Evolutionary conservation across 116 monocot genomes (phyloP), one percentile per base, ranked within the genome.

Genomic region (Iris pallida): DNA sequence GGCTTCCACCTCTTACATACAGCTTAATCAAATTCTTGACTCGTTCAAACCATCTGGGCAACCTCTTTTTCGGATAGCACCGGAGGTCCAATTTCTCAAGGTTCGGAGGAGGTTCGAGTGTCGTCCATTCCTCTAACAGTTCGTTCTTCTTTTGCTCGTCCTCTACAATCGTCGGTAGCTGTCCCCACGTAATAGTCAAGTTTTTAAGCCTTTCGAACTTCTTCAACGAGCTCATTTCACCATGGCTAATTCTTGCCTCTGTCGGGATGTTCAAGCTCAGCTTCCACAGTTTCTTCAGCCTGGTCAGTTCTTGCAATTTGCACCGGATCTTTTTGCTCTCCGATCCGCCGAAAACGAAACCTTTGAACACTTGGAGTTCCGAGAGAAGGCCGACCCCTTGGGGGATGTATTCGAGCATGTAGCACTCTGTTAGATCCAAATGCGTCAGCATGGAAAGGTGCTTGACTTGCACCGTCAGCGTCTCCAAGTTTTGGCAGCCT

Each of bases 351-450:
- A 67, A 53, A 0, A 67, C 67, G 15, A 67, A 67, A 2, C 67
- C 67, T 15, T 67, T 67, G n/a, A 67, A 54, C 11, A 67, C 54
- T 15, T 54, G 67, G 15, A 67, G 54, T n/a, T 67, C 30, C 8
- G 67, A 13, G 53, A 67, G 67, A 9, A 20, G 41, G 9, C 42
- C 42, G 3, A 67, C 41, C 3, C 53, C 67, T 4, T 13, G 1
- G 10, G 53, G 18, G 19, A 67, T 67, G 30, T 67, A 54, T 8
- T 67, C 67, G 0, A 67, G 20, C 67, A 67, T 42, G 67, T 67
- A 54, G 42, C 67, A 67, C 40, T 67, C 67, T 9, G 67, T 53
- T 20, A 67, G 13, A 53, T 67, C 67, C 41, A 67, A 53, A 16
- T 20, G 67, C 7, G 67, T 67, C 10, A 67, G 13, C 6, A 0